Percentiles rank a stretch among this genome's conserved stretches.
Evolutionary conservation across 2,329 filamentous ascomycete species (phyloP).

Genomic region (Stagonosporopsis rhizophila): DNA sequence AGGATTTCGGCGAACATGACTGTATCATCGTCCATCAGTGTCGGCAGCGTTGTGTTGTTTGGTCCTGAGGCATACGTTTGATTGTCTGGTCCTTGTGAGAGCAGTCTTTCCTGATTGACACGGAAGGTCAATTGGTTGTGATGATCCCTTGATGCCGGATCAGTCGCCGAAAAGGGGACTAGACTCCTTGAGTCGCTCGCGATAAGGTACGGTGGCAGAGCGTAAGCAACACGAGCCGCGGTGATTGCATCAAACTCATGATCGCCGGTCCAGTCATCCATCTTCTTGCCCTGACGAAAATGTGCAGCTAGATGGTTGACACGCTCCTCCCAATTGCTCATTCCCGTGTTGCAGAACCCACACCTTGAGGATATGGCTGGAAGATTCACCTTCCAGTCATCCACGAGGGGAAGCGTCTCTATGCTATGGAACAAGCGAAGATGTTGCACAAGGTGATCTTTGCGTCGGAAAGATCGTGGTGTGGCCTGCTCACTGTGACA

Average conservation of each 20-base stretch:
- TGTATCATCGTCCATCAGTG: slow-evolving; percentile 33
- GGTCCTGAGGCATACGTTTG: background rate
- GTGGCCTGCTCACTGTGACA: slow-evolving; percentile 28
- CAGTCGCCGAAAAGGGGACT: slow-evolving; percentile 53
- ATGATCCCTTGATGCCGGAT: slow-evolving; percentile 30
- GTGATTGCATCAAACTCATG: slow-evolving; percentile 44
- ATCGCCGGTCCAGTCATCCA: slow-evolving; percentile 38
- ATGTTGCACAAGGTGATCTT: slow-evolving; percentile 40
- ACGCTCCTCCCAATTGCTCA: slow-evolving; percentile 35
- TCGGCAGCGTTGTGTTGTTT: slow-evolving; percentile 8
- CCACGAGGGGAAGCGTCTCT: slow-evolving; percentile 44
- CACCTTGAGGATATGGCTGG: slow-evolving; percentile 31
- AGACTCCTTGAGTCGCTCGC: slow-evolving; percentile 50
- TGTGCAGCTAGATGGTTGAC: slow-evolving; percentile 36
- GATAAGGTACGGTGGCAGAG: slow-evolving; percentile 56
- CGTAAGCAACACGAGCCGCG: slow-evolving; percentile 52
- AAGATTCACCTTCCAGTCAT: slow-evolving; percentile 33
- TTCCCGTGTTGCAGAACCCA: slow-evolving; percentile 31
- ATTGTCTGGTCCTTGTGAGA: background rate
- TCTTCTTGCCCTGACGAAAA: slow-evolving; percentile 32
- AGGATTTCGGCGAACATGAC: slow-evolving; percentile 53
- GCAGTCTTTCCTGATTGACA: slow-evolving; percentile 12
- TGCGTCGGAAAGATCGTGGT: slow-evolving; percentile 39
- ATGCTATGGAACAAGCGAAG: slow-evolving; percentile 33
- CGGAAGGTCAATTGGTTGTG: slow-evolving; percentile 28